Evolutionary conservation across 495 filamentous ascomycete species (phyloP).

Genomic region (Penicillium riverlandense): DNA sequence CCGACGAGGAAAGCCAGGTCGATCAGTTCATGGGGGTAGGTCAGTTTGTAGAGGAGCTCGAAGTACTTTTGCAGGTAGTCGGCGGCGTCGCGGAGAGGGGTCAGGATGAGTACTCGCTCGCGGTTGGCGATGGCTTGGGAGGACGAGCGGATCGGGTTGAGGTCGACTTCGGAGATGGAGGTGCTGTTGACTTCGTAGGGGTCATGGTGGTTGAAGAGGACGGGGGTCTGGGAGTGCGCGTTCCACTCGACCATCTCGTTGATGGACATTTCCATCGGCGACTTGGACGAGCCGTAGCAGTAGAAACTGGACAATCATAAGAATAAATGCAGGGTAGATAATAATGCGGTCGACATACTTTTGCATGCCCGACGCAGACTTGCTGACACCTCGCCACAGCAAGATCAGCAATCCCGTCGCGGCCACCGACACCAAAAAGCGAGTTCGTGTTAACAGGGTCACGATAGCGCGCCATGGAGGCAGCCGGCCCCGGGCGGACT

Average conservation of each 20-base stretch:
- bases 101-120: conserved; percentile 91
- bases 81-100: conserved; percentile 85
- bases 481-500: conserved; percentile 73
- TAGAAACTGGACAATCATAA: conserved; percentile 62
- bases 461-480: conserved; percentile 78
- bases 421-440: conserved; percentile 70
- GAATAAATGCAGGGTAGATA: conserved; percentile 9
- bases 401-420: conserved; percentile 68
- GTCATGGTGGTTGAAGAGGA: conserved; percentile 91
- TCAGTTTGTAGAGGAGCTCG: conserved; percentile 80
- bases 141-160: conserved; percentile 82
- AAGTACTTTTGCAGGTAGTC: conserved; percentile 81
- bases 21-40: conserved; percentile 92
- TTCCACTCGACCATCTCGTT: conserved; percentile 90
- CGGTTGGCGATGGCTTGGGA: conserved; percentile 65
- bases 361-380: conserved; percentile 82
- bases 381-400: conserved; percentile 83
- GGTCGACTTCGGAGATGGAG: conserved; percentile 69
- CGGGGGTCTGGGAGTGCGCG: conserved; percentile 79
- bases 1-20: conserved; percentile 93
- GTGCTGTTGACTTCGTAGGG: conserved; percentile 75
- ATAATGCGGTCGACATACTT: conserved; percentile 49
- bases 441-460: conserved; percentile 67
- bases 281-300: conserved; percentile 88
- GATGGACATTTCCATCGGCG: conserved; percentile 86